Evolutionary conservation across 2,329 filamentous ascomycete genomes (phyloP).

Genomic region (Bipolaris gigantea): DNA sequence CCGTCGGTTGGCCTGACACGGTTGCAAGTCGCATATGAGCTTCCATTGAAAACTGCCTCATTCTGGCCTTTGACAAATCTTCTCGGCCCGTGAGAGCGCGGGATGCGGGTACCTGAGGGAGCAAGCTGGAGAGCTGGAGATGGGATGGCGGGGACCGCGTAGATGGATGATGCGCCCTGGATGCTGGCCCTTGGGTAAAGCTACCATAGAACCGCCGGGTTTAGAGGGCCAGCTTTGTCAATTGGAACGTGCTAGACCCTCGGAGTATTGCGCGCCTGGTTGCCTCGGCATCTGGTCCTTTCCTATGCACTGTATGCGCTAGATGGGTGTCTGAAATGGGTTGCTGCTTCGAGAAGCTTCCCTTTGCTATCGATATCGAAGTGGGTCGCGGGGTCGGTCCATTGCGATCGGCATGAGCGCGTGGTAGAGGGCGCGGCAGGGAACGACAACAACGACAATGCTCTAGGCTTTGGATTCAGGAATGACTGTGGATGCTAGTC

Average conservation of each 20-base stretch:
- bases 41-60: no score
- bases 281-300: no score
- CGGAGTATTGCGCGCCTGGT: background rate
- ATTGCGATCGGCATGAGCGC: background rate
- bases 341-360: slow-evolving; percentile 2
- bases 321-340: background rate
- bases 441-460: background rate
- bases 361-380: background rate
- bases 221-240: background rate
- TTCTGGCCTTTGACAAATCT: slow-evolving; percentile 19
- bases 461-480: background rate
- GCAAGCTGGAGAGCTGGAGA: background rate
- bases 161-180: background rate
- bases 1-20: no score
- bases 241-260: background rate
- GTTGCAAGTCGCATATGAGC: no score
- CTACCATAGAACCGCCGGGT: background rate
- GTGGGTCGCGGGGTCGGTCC: background rate
- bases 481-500: background rate
- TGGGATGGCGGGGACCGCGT: background rate
- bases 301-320: no score
- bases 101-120: slow-evolving; percentile 6
- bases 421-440: background rate
- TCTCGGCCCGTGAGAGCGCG: slow-evolving; percentile 11
- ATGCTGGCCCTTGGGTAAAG: background rate